These are phyloP conservation scores for Alloascoidea africana DNA, from an alignment of 805 yeast species.

Conservation along the genomic window DNA sequence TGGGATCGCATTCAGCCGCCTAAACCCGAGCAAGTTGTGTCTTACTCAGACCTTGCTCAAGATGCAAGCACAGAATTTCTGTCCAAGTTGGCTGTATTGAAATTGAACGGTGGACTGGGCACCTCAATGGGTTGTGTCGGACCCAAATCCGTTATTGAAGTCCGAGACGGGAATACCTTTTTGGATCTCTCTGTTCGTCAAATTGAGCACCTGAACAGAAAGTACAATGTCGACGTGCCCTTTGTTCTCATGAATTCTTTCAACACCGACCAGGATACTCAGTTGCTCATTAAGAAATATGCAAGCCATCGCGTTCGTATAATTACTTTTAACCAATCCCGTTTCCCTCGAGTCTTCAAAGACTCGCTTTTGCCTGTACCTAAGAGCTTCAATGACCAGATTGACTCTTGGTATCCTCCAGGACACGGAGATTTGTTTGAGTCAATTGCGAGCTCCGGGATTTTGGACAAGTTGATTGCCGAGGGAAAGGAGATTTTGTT, in stretches of 20 bases:
- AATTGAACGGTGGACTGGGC: constrained; percentile 96
- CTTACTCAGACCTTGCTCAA: constrained; percentile 40
- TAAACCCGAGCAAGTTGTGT: constrained; percentile 74
- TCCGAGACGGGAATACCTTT: constrained; percentile 95
- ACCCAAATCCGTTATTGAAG: constrained; percentile 95
- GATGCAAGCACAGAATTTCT: constrained; percentile 30
- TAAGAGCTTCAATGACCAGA: constrained; percentile 48
- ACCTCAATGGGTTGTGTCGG: constrained; percentile 99
- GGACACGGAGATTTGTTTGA: constrained; percentile 98
- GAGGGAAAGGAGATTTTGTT: constrained; percentile 92
- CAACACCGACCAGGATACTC: constrained; percentile 94
- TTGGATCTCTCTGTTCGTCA: constrained; percentile 93
- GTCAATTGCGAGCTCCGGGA: constrained; percentile 77
- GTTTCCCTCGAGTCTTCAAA: constrained; percentile 88
- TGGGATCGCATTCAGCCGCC: constrained; percentile 98
- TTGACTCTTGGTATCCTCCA: constrained; percentile 97
- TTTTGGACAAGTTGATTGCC: constrained; percentile 72
- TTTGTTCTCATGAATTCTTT: constrained; percentile 95
- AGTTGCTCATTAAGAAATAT: constrained; percentile 88
- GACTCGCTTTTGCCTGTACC: constrained; percentile 97
- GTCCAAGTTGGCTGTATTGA: constrained; percentile 82
- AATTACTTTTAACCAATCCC: constrained; percentile 94
- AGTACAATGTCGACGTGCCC: constrained; percentile 86
- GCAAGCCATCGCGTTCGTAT: constrained; percentile 93
- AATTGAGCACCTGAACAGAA: constrained; percentile 86